Conservation (phyloP, 345 rosid genomes). For the Kandelia obovata region DNA sequence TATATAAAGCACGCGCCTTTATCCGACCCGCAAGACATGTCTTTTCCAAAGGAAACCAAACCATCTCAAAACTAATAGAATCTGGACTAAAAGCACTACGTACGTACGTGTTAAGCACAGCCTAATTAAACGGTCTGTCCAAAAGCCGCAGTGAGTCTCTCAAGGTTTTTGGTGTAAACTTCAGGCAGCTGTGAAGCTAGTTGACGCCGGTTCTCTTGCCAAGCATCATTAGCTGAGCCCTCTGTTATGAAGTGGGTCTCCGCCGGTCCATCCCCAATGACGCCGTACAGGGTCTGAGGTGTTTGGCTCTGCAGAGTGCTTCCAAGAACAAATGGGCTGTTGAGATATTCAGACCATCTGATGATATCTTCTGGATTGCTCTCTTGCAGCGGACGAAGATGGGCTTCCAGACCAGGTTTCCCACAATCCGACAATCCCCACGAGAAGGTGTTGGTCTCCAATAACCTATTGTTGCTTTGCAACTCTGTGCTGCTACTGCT, state of each 20-base stretch:
- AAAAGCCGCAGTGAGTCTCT: slow-evolving; percentile 41
- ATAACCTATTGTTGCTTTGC: slow-evolving; percentile 37
- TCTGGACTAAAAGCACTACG: no score
- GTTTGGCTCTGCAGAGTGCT: slow-evolving; percentile 28
- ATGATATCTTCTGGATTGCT: slow-evolving; percentile 35
- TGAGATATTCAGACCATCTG: slow-evolving; percentile 53
- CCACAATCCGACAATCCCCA: slow-evolving; percentile 36
- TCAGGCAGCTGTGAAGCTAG: slow-evolving; percentile 31
- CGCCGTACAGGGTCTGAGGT: slow-evolving; percentile 30
- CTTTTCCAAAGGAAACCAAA: neutral
- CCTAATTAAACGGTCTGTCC: slow-evolving; percentile 32
- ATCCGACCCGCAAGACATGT: no score
- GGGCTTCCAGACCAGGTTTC: slow-evolving; percentile 23
- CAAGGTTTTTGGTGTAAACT: slow-evolving; percentile 31
- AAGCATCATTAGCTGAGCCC: slow-evolving; percentile 14
- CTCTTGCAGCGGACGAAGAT: slow-evolving; percentile 16
- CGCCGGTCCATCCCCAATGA: slow-evolving; percentile 22
- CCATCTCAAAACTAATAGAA: slow-evolving; percentile 7
- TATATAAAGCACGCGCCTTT: no score
- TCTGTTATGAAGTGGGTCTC: slow-evolving; percentile 26
- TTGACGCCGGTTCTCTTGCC: slow-evolving; percentile 27
- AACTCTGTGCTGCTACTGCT: slow-evolving; percentile 38
- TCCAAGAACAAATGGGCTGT: slow-evolving; percentile 35
- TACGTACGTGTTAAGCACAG: neutral
- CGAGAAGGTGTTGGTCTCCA: slow-evolving; percentile 33